Conservation (phyloP, 2,329 filamentous ascomycete genomes). For the Colletotrichum higginsianum region DNA sequence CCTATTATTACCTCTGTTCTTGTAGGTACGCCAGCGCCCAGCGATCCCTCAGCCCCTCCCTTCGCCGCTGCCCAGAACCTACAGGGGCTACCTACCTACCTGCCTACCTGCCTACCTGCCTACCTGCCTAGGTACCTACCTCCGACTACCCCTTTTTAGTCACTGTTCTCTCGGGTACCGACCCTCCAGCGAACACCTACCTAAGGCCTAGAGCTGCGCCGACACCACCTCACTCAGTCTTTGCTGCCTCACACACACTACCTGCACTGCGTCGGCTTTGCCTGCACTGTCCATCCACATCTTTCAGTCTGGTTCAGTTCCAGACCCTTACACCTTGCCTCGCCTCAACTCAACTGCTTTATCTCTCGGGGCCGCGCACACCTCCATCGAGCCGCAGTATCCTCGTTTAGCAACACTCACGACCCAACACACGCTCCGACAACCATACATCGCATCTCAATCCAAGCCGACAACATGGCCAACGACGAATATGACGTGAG, state of each 20-base stretch:
- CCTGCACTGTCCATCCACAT: constrained; percentile 33
- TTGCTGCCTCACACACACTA: constrained; percentile 25
- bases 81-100: not conserved
- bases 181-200: constrained; percentile 28
- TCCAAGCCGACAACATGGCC: constrained; percentile 78
- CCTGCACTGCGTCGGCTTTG: constrained; percentile 11
- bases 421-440: constrained; percentile 46
- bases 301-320: constrained; percentile 39
- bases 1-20: not conserved
- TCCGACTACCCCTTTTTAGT: constrained; percentile 7
- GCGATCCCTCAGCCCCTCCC: not conserved
- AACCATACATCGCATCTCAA: constrained; percentile 44
- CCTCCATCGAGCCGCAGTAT: constrained; percentile 36
- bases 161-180: constrained; percentile 5
- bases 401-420: constrained; percentile 44
- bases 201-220: constrained; percentile 29
- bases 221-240: constrained; percentile 32
- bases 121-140: not conserved
- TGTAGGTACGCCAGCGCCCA: not conserved
- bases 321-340: constrained; percentile 41
- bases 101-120: not conserved
- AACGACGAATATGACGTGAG: constrained; percentile 99
- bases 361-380: constrained; percentile 43
- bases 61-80: not conserved
- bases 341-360: constrained; percentile 42